Evolutionary conservation across 305 asterid genomes (phyloP).

Genomic region (Fraxinus greggii): DNA sequence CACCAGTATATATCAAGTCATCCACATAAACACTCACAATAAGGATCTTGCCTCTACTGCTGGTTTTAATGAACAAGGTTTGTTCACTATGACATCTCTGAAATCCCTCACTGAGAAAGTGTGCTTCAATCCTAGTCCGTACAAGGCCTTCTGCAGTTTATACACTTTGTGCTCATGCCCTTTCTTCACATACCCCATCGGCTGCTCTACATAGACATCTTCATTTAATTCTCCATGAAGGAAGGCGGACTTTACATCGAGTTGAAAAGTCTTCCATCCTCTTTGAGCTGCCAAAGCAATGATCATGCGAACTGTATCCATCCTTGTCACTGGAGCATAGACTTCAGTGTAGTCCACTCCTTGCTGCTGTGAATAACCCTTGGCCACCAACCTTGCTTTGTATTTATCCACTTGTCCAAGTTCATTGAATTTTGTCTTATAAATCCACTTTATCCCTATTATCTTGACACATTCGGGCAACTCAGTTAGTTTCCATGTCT

Average conservation of each 20-base stretch:
- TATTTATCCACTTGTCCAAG: neutral
- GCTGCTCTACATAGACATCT: neutral
- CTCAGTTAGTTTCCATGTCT: neutral
- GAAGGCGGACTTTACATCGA: neutral
- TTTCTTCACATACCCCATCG: neutral
- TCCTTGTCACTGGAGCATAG: neutral
- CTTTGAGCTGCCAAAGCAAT: neutral
- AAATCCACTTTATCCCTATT: neutral
- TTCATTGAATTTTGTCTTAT: neutral
- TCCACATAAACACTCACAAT: slow-evolving; percentile 4
- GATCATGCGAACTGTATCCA: neutral
- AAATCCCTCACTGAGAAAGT: neutral
- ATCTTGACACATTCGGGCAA: neutral
- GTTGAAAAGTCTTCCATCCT: neutral
- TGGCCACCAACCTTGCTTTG: neutral
- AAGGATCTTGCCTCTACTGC: neutral
- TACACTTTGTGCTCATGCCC: neutral
- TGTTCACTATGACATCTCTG: neutral
- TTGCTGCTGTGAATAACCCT: neutral
- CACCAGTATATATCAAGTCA: neutral
- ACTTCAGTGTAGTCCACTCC: neutral
- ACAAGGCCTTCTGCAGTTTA: neutral
- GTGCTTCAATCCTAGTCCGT: neutral
- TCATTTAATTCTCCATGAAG: neutral
- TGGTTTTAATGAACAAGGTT: neutral